Evolutionary conservation across 2,329 filamentous ascomycete genomes (phyloP).

Genomic region (Claviceps pusilla): DNA sequence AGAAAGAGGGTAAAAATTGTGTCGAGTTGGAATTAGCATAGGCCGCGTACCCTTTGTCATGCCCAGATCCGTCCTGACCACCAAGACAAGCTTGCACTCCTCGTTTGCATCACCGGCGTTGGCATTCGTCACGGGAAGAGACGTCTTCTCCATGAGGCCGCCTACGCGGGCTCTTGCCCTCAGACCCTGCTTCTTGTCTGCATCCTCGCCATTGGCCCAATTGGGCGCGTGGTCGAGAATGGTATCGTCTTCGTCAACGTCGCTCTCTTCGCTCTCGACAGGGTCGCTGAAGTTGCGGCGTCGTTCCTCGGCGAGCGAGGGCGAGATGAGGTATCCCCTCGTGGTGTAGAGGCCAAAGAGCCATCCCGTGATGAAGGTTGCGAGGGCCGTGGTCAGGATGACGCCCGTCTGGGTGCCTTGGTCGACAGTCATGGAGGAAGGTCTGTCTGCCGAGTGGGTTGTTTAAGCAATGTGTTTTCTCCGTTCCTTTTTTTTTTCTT

Average conservation of each 20-base stretch:
- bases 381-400: slow-evolving; percentile 56
- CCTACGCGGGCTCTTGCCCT: slow-evolving; percentile 13
- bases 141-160: slow-evolving; percentile 7
- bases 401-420: slow-evolving; percentile 34
- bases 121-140: slow-evolving; percentile 18
- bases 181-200: slow-evolving; percentile 43
- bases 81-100: slow-evolving; percentile 87
- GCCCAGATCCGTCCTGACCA: slow-evolving; percentile 83
- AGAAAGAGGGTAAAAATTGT: not conserved
- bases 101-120: slow-evolving; percentile 33
- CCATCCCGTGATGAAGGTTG: slow-evolving; percentile 64
- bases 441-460: too few relatives aligned
- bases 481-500: too few relatives aligned
- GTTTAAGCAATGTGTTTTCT: not conserved
- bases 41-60: slow-evolving; percentile 74
- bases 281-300: slow-evolving; percentile 42
- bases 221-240: slow-evolving; percentile 52
- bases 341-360: slow-evolving; percentile 63
- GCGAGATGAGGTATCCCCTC: slow-evolving; percentile 43
- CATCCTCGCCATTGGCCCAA: slow-evolving; percentile 47
- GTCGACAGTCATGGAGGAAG: slow-evolving; percentile 3
- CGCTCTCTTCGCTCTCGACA: slow-evolving; percentile 54
- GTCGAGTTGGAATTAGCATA: not conserved
- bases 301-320: slow-evolving; percentile 40
- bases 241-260: slow-evolving; percentile 45